phyloP scores from a whole-genome alignment of 257 asterid genomes.

The Gynochthodes officinalis region DNA sequence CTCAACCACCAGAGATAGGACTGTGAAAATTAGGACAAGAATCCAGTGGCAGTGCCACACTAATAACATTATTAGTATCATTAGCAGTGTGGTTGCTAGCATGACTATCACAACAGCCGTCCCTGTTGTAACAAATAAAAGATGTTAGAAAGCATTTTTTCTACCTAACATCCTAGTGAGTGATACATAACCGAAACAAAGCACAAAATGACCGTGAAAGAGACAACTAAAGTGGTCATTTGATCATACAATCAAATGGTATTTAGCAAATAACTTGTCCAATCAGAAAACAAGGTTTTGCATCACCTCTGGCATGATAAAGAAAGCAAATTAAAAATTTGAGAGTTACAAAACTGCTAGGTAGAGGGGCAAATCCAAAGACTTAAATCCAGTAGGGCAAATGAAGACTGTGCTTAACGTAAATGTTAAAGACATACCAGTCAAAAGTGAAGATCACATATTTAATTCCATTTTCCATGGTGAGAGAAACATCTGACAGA shows the following conservation, averaged over 20 bases:
- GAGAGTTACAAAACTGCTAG: neutral
- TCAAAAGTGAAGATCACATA: neutral
- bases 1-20: constrained; percentile 68
- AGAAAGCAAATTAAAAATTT: neutral
- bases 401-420: neutral
- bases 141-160: neutral
- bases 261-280: neutral
- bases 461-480: neutral
- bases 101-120: constrained; percentile 94
- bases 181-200: neutral
- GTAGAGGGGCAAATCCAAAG: neutral
- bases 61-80: constrained; percentile 79
- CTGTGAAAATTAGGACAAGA: constrained; percentile 68
- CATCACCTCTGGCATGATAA: neutral
- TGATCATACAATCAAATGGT: neutral
- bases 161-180: neutral
- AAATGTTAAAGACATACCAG: no score
- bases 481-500: no score
- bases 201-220: neutral
- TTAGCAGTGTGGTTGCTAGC: constrained; percentile 90
- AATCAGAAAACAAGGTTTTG: constrained; percentile 1
- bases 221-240: neutral
- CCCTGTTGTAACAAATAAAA: constrained; percentile 41
- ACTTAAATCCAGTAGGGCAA: neutral
- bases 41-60: constrained; percentile 98